A percentile compares a stretch with the other conserved stretches of the same genome.
Evolutionary conservation across 805 yeast genomes (phyloP).

Genomic region (Kuraishia borneana): DNA sequence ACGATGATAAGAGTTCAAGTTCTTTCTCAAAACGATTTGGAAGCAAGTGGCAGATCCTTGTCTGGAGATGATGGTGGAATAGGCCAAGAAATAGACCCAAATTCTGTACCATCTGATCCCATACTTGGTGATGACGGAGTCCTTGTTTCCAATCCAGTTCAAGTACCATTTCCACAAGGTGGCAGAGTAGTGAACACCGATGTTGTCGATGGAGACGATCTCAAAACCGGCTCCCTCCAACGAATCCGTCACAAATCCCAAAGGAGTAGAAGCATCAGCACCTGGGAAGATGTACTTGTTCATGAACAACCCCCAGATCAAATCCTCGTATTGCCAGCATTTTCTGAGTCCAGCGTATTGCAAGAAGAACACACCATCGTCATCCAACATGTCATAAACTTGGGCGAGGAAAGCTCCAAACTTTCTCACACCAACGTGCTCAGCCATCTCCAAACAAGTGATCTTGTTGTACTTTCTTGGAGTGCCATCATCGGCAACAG

Average conservation of each 20-base stretch:
- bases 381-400: constrained; percentile 80
- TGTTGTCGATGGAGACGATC: constrained; percentile 71
- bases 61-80: constrained; percentile 75
- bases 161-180: constrained; percentile 92
- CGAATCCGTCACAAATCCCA: constrained; percentile 66
- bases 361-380: constrained; percentile 78
- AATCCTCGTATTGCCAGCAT: constrained; percentile 90
- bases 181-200: constrained; percentile 88
- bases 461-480: constrained; percentile 63
- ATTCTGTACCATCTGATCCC: constrained; percentile 87
- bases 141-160: constrained; percentile 83
- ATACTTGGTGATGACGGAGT: constrained; percentile 63
- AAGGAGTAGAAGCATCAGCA: constrained; percentile 93
- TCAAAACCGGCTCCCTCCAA: constrained; percentile 84
- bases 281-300: constrained; percentile 95
- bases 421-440: constrained; percentile 89
- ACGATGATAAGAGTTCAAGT: constrained; percentile 75
- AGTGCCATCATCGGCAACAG: constrained; percentile 23
- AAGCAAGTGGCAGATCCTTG: constrained; percentile 90
- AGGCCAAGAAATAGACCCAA: constrained; percentile 86
- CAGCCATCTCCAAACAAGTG: constrained; percentile 91
- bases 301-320: constrained; percentile 92
- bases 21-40: constrained; percentile 86
- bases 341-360: constrained; percentile 90
- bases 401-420: constrained; percentile 66